Percentiles rank a stretch among this genome's conserved stretches.
phyloP scores from a whole-genome alignment of 2,329 filamentous ascomycete species.

The Diaporthe nobilis region DNA sequence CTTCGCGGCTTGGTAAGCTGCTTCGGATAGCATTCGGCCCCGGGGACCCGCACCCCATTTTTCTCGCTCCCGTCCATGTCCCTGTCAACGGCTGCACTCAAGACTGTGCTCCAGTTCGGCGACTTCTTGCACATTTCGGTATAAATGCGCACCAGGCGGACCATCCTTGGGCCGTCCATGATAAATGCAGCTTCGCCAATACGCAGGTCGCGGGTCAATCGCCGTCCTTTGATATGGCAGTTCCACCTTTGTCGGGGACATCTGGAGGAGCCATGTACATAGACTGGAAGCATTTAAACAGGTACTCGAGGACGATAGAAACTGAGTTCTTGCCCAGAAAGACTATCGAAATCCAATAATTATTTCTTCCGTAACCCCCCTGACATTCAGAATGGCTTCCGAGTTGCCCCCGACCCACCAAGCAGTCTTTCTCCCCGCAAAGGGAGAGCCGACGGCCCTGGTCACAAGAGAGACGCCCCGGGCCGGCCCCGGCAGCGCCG shows the following conservation, averaged over 20 bases:
- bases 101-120: background rate
- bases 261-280: background rate
- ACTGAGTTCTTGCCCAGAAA: background rate
- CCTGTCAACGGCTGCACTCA: background rate
- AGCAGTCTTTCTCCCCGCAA: conserved; percentile 29
- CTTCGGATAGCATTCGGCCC: background rate
- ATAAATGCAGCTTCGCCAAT: background rate
- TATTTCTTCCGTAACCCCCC: too few relatives aligned
- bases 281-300: background rate
- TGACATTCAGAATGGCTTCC: background rate
- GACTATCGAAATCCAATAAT: background rate
- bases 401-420: conserved; percentile 25
- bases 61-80: background rate
- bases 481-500: conserved; percentile 38
- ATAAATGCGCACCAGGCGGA: background rate
- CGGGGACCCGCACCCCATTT: too few relatives aligned
- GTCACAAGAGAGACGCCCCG: conserved; percentile 33
- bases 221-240: background rate
- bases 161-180: background rate
- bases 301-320: too few relatives aligned
- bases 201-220: background rate
- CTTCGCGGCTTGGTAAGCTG: background rate
- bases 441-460: conserved; percentile 7
- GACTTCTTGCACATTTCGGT: background rate
- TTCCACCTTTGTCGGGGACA: background rate